Percentiles rank a stretch among this genome's conserved stretches.
These are phyloP conservation scores for Starmerella etchellsii DNA, from an alignment of 805 yeast species.

Conservation along the genomic window DNA sequence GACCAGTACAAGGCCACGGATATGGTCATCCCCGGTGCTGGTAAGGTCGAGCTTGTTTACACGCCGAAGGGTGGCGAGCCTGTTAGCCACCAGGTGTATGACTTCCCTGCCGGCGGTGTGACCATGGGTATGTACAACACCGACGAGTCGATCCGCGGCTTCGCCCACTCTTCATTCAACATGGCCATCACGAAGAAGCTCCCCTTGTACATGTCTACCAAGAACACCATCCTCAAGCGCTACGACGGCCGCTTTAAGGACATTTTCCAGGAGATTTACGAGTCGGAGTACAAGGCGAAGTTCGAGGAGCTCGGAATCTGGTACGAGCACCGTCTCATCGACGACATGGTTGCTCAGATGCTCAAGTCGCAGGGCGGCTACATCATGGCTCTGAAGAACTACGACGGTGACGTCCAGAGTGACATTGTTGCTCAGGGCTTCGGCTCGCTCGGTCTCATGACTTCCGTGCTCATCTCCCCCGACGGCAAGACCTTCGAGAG, in stretches of 20 bases:
- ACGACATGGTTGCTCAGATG: constrained; percentile 99
- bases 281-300: constrained; percentile 46
- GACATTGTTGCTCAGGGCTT: constrained; percentile 98
- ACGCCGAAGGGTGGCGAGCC: constrained; percentile 53
- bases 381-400: constrained; percentile 92
- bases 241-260: constrained; percentile 96
- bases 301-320: constrained; percentile 77
- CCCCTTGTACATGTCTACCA: constrained; percentile 78
- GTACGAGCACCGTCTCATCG: constrained; percentile 94
- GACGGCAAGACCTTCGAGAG: constrained; percentile 92
- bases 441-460: constrained; percentile 93
- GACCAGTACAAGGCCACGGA: constrained; percentile 95
- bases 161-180: constrained; percentile 87
- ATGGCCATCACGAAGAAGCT: constrained; percentile 66
- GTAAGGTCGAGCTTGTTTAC: constrained; percentile 64
- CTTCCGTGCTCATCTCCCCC: constrained; percentile 92
- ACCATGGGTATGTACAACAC: constrained; percentile 94
- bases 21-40: constrained; percentile 63
- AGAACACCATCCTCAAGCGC: constrained; percentile 84
- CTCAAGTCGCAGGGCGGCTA: constrained; percentile 89
- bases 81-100: constrained; percentile 47
- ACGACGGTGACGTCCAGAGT: constrained; percentile 95
- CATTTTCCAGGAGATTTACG: constrained; percentile 73
- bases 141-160: constrained; percentile 75
- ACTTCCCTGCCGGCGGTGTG: constrained; percentile 62